A percentile compares a stretch with the other conserved stretches of the same genome.
phyloP scores from a whole-genome alignment of 208 protist genomes.

The Leishmania aethiopica region DNA sequence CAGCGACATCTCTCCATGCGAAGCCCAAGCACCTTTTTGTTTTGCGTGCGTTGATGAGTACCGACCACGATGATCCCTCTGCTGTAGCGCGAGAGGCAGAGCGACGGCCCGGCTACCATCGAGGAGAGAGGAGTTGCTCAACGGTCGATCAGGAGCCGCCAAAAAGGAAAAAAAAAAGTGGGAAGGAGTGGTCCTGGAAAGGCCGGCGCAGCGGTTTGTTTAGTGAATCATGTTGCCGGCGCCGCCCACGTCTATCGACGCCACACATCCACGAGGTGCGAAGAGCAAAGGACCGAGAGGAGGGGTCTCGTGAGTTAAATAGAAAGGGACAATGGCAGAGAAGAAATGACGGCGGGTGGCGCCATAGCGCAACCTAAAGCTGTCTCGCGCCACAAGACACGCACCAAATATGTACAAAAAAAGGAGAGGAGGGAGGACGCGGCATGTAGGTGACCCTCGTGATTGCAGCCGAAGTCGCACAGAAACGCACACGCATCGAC shows the following conservation, averaged over 20 bases:
- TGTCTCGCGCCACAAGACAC: background rate
- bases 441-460: background rate
- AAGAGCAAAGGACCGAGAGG: background rate
- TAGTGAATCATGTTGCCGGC: background rate
- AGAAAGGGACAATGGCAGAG: background rate
- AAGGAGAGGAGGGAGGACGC: background rate
- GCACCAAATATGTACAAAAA: background rate
- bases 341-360: background rate
- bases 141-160: background rate
- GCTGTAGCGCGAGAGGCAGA: background rate
- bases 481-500: background rate
- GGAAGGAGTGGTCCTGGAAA: background rate
- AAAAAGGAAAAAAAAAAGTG: background rate
- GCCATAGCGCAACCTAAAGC: background rate
- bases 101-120: background rate
- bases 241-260: background rate
- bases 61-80: background rate
- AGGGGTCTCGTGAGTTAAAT: too few relatives aligned
- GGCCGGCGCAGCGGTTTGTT: background rate
- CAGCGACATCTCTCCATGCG: background rate
- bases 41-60: background rate
- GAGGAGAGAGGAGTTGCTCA: background rate
- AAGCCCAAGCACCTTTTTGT: background rate
- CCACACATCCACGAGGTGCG: background rate
- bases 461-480: background rate